These are phyloP conservation scores for Saccharomycopsis capsularis DNA, from an alignment of 805 yeast genomes.

Conservation along the genomic window DNA sequence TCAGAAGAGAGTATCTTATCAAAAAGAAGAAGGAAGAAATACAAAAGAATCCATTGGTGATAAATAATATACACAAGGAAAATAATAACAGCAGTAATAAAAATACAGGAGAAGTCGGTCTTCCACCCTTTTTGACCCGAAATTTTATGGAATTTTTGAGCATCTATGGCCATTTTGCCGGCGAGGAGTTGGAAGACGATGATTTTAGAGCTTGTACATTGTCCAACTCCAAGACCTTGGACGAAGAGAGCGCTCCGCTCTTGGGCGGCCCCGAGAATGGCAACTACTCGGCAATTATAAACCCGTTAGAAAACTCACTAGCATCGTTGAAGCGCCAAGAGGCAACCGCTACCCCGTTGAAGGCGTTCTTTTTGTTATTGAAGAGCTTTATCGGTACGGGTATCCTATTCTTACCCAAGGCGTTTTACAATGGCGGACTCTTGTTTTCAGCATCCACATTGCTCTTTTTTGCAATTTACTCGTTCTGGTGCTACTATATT, in stretches of 20 bases:
- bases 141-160: conserved; percentile 73
- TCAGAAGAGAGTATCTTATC: conserved; percentile 61
- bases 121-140: conserved; percentile 44
- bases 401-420: conserved; percentile 61
- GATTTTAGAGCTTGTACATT: conserved; percentile 43
- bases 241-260: conserved; percentile 27
- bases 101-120: neutral
- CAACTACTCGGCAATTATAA: conserved; percentile 9
- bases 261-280: conserved; percentile 9
- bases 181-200: conserved; percentile 69
- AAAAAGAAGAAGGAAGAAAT: conserved; percentile 28
- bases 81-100: neutral
- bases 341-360: conserved; percentile 67
- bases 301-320: neutral
- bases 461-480: conserved; percentile 56
- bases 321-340: conserved; percentile 20
- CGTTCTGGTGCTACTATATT: conserved; percentile 73
- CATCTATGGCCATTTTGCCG: conserved; percentile 81
- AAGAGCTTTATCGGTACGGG: conserved; percentile 80
- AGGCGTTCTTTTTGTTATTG: conserved; percentile 63
- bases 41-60: conserved; percentile 18
- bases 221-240: conserved; percentile 29
- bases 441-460: conserved; percentile 48
- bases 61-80: neutral
- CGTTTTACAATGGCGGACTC: conserved; percentile 68